phyloP scores from a whole-genome alignment of 352 stramenopile species.

The Globisporangium mamillatum region DNA sequence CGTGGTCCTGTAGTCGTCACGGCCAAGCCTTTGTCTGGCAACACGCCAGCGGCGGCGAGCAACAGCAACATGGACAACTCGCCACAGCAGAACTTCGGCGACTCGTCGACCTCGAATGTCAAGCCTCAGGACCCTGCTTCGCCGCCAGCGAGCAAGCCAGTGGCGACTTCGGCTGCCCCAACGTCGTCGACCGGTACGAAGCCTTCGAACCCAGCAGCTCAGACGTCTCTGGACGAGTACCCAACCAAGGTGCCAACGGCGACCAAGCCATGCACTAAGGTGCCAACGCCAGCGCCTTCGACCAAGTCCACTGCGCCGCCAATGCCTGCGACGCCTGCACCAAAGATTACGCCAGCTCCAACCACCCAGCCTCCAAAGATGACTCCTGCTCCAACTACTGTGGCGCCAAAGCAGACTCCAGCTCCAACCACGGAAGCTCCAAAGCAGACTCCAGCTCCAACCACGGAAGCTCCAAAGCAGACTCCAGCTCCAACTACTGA shows the following conservation, averaged over 20 bases:
- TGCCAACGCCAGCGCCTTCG: conserved; percentile 7
- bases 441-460: conserved; percentile 10
- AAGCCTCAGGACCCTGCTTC: conserved; percentile 9
- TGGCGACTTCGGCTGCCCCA: not conserved
- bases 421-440: not conserved
- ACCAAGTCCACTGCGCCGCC: not conserved
- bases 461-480: not conserved
- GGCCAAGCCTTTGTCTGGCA: not conserved
- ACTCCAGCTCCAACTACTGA: not conserved
- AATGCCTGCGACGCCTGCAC: not conserved
- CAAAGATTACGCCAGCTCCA: conserved; percentile 11
- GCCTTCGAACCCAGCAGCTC: conserved; percentile 12
- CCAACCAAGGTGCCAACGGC: conserved; percentile 13
- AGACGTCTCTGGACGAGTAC: conserved; percentile 15
- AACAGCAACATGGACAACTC: conserved; percentile 15
- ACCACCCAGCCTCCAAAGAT: conserved; percentile 10
- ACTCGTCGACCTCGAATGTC: conserved; percentile 15
- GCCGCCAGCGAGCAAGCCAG: conserved; percentile 4
- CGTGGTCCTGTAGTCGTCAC: conserved; percentile 7
- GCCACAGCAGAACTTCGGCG: conserved; percentile 16
- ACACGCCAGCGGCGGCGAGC: not conserved
- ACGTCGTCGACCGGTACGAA: not conserved
- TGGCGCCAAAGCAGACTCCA: conserved; percentile 2
- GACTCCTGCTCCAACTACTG: conserved; percentile 7
- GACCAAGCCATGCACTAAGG: conserved; percentile 19